Conservation (phyloP, 495 filamentous ascomycete species). For the Penicillium salamii region DNA sequence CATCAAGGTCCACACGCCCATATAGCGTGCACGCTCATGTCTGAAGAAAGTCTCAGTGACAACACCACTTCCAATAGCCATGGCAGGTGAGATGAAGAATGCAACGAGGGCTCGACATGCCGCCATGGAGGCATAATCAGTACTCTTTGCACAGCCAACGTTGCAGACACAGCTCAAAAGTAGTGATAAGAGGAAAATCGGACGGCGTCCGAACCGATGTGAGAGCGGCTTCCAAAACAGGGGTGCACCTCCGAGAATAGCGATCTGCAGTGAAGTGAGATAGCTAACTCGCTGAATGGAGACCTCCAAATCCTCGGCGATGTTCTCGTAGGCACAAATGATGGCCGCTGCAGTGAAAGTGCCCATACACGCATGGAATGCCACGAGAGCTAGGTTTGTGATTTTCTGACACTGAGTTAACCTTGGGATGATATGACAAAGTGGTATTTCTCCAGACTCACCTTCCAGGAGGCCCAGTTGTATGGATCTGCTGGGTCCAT, state of each 20-base stretch:
- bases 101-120: constrained; percentile 49
- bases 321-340: constrained; percentile 50
- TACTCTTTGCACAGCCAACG: constrained; percentile 42
- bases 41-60: constrained; percentile 53
- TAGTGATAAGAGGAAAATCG: constrained; percentile 49
- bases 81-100: constrained; percentile 52
- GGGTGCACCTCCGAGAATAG: constrained; percentile 49
- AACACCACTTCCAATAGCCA: constrained; percentile 53
- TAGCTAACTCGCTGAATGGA: constrained; percentile 47
- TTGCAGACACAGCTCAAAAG: constrained; percentile 44
- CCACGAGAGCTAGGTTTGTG: constrained; percentile 49
- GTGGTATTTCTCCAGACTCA: constrained; percentile 15
- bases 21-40: constrained; percentile 46
- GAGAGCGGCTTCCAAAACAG: constrained; percentile 57
- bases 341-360: constrained; percentile 55
- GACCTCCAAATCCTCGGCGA: constrained; percentile 42
- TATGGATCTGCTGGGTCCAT: constrained; percentile 50
- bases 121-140: constrained; percentile 42
- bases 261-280: constrained; percentile 51
- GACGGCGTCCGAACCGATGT: constrained; percentile 51
- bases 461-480: constrained; percentile 55
- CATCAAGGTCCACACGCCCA: constrained; percentile 55
- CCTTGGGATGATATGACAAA: not conserved
- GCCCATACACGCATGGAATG: constrained; percentile 55
- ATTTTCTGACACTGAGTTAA: constrained; percentile 40